phyloP scores from a whole-genome alignment of 2,329 filamentous ascomycete species.

The Magnaporthiopsis incrustans region DNA sequence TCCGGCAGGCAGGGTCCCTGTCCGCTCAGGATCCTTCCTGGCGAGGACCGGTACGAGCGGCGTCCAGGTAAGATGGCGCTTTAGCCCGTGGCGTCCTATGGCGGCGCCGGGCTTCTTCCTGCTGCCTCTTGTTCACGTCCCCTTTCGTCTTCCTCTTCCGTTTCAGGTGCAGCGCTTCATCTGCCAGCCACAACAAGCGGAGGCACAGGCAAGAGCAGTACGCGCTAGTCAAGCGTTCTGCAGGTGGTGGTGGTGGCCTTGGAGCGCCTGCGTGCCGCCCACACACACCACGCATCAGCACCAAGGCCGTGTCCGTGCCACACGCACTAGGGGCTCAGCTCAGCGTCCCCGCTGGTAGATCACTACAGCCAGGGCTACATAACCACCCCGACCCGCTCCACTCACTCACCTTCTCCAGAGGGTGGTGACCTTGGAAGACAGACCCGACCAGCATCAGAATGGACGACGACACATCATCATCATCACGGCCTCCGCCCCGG shows the following conservation, averaged over 20 bases:
- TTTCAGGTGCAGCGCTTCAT: no score
- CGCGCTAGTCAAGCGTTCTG: background rate
- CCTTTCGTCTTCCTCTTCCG: no score
- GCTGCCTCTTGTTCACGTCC: background rate
- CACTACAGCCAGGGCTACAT: background rate
- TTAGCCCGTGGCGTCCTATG: background rate
- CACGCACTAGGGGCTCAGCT: background rate
- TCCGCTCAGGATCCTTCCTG: background rate
- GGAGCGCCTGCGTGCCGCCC: background rate
- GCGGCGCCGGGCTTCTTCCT: background rate
- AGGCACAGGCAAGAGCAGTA: background rate
- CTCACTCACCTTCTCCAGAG: background rate
- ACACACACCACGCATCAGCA: background rate
- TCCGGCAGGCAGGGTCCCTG: background rate
- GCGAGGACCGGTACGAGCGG: background rate
- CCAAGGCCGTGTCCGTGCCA: background rate
- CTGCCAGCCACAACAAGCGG: no score
- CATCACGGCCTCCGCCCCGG: slow-evolving; percentile 18
- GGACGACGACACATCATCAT: slow-evolving; percentile 15
- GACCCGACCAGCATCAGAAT: slow-evolving; percentile 16
- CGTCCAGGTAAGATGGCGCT: background rate
- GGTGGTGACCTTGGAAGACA: slow-evolving; percentile 16
- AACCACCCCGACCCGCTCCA: slow-evolving; percentile 1
- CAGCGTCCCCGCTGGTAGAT: no score
- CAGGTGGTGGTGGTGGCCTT: background rate